Evolutionary conservation across 164 flowering plant species (phyloP).

Genomic region (Tetracentron sinense): DNA sequence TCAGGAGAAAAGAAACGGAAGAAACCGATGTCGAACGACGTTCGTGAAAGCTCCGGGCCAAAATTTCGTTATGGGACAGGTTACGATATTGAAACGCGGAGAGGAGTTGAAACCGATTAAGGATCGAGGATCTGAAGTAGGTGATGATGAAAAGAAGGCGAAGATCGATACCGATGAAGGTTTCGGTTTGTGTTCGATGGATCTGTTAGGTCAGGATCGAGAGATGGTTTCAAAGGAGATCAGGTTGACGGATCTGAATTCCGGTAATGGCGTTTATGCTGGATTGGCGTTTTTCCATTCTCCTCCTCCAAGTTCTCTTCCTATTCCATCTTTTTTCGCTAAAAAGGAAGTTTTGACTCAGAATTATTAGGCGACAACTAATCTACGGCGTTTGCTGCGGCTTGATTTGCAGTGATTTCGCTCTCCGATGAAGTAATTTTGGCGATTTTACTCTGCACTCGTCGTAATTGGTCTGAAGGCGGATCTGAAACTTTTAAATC

Average conservation of each 20-base stretch:
- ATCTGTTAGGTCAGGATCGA: constrained; percentile 40
- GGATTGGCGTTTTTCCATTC: constrained; percentile 28
- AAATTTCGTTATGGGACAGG: constrained; percentile 39
- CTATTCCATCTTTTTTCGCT: constrained; percentile 25
- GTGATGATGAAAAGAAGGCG: background rate
- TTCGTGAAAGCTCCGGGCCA: constrained; percentile 14
- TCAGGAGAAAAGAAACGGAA: background rate
- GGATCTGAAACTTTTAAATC: background rate
- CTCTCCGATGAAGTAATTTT: background rate
- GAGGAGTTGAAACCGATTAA: constrained; percentile 18
- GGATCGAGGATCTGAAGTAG: background rate
- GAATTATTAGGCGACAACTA: constrained; percentile 14
- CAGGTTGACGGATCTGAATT: constrained; percentile 17
- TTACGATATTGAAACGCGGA: constrained; percentile 43
- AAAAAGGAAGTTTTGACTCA: background rate
- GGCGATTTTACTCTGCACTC: background rate
- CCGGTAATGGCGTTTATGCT: constrained; percentile 24
- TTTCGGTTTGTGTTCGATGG: constrained; percentile 26
- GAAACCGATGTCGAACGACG: constrained; percentile 5
- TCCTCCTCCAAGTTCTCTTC: constrained; percentile 45
- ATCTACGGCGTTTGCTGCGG: constrained; percentile 26
- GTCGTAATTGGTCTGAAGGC: background rate
- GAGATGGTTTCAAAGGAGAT: constrained; percentile 34
- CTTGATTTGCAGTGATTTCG: constrained; percentile 16
- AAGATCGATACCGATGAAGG: constrained; percentile 1